Base-by-base conservation (phyloP, 2,329 filamentous ascomycete genomes). In the Akanthomyces dipterigenus region DNA sequence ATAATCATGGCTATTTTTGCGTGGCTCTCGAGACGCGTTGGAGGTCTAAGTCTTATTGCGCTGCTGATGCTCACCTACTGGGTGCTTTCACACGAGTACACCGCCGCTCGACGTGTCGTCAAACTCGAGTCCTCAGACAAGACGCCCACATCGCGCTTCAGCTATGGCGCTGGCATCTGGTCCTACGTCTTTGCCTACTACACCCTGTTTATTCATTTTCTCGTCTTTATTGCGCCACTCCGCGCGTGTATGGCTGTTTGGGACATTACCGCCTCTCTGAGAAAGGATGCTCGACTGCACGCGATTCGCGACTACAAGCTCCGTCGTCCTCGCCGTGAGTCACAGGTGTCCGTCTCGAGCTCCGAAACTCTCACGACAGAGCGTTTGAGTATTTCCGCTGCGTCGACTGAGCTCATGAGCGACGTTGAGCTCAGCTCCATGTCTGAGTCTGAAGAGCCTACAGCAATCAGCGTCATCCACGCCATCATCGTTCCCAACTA, bases 401-500 rank as follows among this genome's bases (percentile, higher is more conserved):
- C 78, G 38, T 76, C 76, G 68, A 81, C 78, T 70, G 79, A 84
- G 65, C 76, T 78, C 34, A 80, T 55, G n/a, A 63, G 78, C 60
- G 80, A 85, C 59, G 67, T 78, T 8, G 80, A 84, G 48, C 65
- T 73, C 34, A 79, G 82, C 42, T 70, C 76, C 59, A 78, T 76
- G 64, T 72, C 75, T 49, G 81, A 84, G 53, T 72, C 66, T 49
- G 77, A 79, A 20, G 70, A 73, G 11, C 71, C 75, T 1, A 69
- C 74, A n/a, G 75, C 79, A 8, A 66, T 66, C 45, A 75, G 75
- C 26, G 73, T 88, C 60, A 74, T 88, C 34, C 86, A 89, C 69
- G 85, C 83, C 16, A 88, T 91, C 64, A 78, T 90, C 64, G 79
- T 91, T 48, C 88, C 88, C 20, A 89, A 89, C 68, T 91, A 90